Evolutionary conservation across 2,329 filamentous ascomycete species (phyloP), one percentile per base, ranked within the genome.

Genomic region (Colletotrichum salicis): DNA sequence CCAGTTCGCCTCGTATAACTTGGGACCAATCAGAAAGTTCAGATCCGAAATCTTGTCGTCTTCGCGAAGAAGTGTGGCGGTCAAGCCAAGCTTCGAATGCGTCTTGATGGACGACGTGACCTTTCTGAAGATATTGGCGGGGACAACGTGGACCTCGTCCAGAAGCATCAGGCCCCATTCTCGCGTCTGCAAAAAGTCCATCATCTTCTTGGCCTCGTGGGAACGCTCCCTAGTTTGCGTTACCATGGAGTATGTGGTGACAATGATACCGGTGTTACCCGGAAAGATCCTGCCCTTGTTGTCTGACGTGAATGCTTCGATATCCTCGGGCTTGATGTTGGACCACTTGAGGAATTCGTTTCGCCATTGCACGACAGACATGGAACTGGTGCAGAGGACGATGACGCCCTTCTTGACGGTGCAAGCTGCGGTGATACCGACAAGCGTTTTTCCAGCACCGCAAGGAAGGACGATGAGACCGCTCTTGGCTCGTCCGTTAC

Each of bases 201-300:
- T 98, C 91, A 98, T 97, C 85, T 97, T 97, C 79, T 96, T 91
- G 3, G 96, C 94, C 80, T 99, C 96, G 79, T 98, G 92, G 1
- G 96, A 96, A 70, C 96, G 89, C 71, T 94, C 93, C 61, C 94
- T 89, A 15, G 92, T 95, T 78, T 96, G 94, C 10, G 94, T 97
- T n/a, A 99, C 95, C 96, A 99, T 99, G 71, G 94, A 96, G 82
- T 99, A 99, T 1, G 96, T 99, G 12, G 95, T 97, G 64, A 99
- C 95, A 75, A 99, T 97, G 75, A 99, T 95, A 79, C 96, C 96
- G 1, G 96, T 97, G 78, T 94, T 96, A 61, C 95, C 91, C 1
- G 92, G 91, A 77, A 99, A 97, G 68, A 87, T 88, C 64, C 88
- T 87, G 69, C 92, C 91, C 82, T 99, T 99, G 80, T 94, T 94